phyloP scores from a whole-genome alignment of 192 early-diverging fungal genomes.

The Linnemannia exigua region DNA sequence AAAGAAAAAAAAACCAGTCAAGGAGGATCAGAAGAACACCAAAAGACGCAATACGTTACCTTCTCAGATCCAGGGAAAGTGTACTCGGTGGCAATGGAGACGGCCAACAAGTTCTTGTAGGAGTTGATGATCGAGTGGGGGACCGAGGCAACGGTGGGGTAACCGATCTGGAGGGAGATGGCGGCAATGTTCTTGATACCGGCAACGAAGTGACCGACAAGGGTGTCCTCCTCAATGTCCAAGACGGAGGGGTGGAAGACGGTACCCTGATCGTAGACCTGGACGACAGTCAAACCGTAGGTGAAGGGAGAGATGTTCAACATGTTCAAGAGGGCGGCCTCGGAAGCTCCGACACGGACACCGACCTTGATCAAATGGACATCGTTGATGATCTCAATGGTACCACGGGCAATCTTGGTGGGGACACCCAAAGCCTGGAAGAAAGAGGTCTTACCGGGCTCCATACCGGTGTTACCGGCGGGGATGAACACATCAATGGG shows the following conservation, averaged over 20 bases:
- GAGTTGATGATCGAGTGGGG: constrained; percentile 97
- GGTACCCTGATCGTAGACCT: constrained; percentile 95
- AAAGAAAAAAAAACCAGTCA: background rate
- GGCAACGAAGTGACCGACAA: constrained; percentile 76
- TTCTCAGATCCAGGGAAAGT: constrained; percentile 91
- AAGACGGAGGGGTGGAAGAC: constrained; percentile 90
- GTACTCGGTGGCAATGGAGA: constrained; percentile 93
- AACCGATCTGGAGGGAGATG: constrained; percentile 86
- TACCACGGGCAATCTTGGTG: constrained; percentile 99
- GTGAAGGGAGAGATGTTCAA: constrained; percentile 99
- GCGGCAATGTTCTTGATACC: constrained; percentile 81
- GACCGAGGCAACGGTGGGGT: constrained; percentile 87
- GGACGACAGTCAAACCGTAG: constrained; percentile 95
- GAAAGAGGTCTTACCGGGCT: constrained; percentile 99
- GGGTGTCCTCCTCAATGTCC: constrained; percentile 87
- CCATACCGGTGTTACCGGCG: constrained; percentile 99
- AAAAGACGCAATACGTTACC: constrained; percentile 51
- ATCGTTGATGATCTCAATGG: constrained; percentile 99
- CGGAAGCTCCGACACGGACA: constrained; percentile 96
- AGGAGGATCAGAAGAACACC: background rate
- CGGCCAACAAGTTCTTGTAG: constrained; percentile 96
- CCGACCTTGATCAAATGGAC: constrained; percentile 93
- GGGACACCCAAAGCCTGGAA: constrained; percentile 99
- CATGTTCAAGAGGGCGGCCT: constrained; percentile 99
- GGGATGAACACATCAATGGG: constrained; percentile 95